Evolutionary conservation across 2,329 filamentous ascomycete genomes (phyloP).

Genomic region (Nannizzia gypsea): DNA sequence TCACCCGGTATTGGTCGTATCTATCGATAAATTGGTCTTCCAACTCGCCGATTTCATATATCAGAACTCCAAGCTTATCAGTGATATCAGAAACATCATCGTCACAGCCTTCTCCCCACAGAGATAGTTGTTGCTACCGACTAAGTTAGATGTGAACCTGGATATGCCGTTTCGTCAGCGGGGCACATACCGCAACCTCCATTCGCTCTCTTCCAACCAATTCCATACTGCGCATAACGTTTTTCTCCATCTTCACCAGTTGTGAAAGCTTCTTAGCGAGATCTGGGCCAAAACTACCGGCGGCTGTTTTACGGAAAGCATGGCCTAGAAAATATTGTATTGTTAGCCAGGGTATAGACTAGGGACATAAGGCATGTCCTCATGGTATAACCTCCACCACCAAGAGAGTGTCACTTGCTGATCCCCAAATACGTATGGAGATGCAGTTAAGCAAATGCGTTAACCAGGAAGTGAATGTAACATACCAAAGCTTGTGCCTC

Average conservation of each 20-base stretch:
- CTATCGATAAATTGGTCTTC: constrained; percentile 98
- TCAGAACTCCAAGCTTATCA: constrained; percentile 92
- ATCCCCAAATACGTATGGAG: neutral
- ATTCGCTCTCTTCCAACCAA: constrained; percentile 89
- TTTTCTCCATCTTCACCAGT: constrained; percentile 99
- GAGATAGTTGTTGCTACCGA: constrained; percentile 84
- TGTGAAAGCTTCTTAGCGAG: constrained; percentile 95
- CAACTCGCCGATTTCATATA: constrained; percentile 96
- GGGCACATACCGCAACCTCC: constrained; percentile 77
- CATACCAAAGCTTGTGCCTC: constrained; percentile 74
- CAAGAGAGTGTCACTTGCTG: neutral
- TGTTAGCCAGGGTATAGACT: neutral
- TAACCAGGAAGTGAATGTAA: constrained; percentile 16
- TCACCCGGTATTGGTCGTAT: constrained; percentile 98
- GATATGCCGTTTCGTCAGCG: neutral
- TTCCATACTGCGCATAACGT: constrained; percentile 97
- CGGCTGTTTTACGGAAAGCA: constrained; percentile 44
- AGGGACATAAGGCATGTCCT: neutral
- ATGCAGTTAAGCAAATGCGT: too few species aligned
- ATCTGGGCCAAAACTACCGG: constrained; percentile 56
- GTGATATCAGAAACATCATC: constrained; percentile 98
- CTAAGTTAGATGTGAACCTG: constrained; percentile 14
- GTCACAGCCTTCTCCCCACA: constrained; percentile 92
- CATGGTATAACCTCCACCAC: neutral
- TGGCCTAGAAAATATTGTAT: constrained; percentile 40